Conservation (phyloP, 495 filamentous ascomycete species). For the Oleoguttula mirabilis region DNA sequence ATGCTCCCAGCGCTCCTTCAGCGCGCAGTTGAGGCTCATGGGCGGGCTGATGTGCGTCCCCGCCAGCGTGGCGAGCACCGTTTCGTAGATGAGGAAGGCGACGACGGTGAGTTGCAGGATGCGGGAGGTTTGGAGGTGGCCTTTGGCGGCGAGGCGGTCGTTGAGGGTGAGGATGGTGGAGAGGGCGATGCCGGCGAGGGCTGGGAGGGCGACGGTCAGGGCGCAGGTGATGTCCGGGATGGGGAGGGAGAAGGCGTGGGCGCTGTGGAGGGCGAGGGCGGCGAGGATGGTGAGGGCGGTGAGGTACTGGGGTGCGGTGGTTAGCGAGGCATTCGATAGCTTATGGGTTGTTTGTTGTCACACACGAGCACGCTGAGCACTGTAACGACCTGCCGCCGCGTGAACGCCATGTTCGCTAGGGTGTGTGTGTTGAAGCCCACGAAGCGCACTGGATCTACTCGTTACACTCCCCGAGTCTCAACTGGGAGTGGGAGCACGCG, state of each 20-base stretch:
- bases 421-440: too few species aligned
- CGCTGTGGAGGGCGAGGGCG: slow-evolving; percentile 37
- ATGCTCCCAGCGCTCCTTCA: slow-evolving; percentile 42
- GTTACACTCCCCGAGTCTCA: too few species aligned
- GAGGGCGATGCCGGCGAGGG: slow-evolving; percentile 38
- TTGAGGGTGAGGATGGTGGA: slow-evolving; percentile 36
- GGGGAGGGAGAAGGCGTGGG: slow-evolving; percentile 39
- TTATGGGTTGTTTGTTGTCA: background rate
- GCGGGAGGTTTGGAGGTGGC: slow-evolving; percentile 26
- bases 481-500: too few species aligned
- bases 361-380: slow-evolving; percentile 19
- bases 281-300: slow-evolving; percentile 23
- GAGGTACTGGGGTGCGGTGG: slow-evolving; percentile 24
- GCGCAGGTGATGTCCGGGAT: slow-evolving; percentile 37
- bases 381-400: slow-evolving; percentile 17
- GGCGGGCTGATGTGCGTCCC: slow-evolving; percentile 42
- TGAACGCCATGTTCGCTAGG: slow-evolving; percentile 18
- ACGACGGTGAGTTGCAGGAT: slow-evolving; percentile 28
- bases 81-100: slow-evolving; percentile 35
- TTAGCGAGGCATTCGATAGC: background rate
- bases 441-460: too few species aligned
- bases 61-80: slow-evolving; percentile 44
- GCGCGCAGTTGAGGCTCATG: slow-evolving; percentile 36
- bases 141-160: slow-evolving; percentile 25
- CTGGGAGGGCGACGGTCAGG: slow-evolving; percentile 40